Percentiles rank a stretch among this genome's conserved stretches.
phyloP scores from a whole-genome alignment of 192 early-diverging fungal species.

The Cetraspora pellucida region DNA sequence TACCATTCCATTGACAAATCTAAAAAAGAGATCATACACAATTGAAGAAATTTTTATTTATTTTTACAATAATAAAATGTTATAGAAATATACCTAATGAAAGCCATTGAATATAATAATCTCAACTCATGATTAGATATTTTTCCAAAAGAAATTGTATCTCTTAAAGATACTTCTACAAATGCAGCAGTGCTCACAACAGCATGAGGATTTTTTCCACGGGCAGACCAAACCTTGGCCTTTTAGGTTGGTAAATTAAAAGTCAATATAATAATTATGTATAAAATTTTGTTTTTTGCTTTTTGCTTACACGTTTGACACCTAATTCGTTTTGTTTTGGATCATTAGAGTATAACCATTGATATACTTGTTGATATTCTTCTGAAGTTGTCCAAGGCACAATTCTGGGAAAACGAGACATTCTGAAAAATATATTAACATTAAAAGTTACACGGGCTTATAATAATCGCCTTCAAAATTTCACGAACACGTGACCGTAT shows the following conservation, averaged over 20 bases:
- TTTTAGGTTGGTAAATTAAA: constrained; percentile 31
- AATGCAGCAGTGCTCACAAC: constrained; percentile 62
- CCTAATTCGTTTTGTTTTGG: constrained; percentile 43
- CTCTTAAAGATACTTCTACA: constrained; percentile 58
- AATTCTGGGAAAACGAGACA: constrained; percentile 48
- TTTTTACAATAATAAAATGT: background rate
- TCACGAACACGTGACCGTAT: too few species aligned
- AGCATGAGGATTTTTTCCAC: constrained; percentile 66
- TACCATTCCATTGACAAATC: constrained; percentile 33
- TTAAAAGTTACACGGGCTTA: too few species aligned
- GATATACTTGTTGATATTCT: constrained; percentile 62
- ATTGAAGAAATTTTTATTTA: background rate
- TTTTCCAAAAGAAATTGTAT: constrained; percentile 31
- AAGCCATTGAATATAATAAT: constrained; percentile 29
- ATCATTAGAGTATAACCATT: constrained; percentile 52
- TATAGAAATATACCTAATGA: constrained; percentile 12
- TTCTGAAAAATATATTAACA: background rate
- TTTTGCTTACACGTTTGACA: constrained; percentile 56
- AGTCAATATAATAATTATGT: background rate
- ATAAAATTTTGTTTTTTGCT: background rate
- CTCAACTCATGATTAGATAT: constrained; percentile 17
- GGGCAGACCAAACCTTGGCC: constrained; percentile 67
- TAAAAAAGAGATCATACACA: background rate
- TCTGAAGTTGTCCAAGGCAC: constrained; percentile 63
- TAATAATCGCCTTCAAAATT: too few species aligned